Evolutionary conservation across 2,329 filamentous ascomycete genomes (phyloP).

Genomic region (Fusarium mundagurra): DNA sequence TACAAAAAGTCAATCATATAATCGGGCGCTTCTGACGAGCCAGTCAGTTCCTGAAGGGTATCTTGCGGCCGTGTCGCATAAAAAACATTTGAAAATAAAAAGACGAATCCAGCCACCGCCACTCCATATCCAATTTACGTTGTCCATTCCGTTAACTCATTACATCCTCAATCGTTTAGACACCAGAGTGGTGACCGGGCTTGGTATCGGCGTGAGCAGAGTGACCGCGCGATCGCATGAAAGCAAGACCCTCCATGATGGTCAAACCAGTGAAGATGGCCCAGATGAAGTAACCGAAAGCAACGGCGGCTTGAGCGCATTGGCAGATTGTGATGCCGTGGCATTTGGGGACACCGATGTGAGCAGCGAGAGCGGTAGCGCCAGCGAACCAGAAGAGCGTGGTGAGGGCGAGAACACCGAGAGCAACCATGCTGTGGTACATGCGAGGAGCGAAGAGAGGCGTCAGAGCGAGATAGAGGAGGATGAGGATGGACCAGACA

Average conservation of each 20-base stretch:
- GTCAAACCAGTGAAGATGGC: slow-evolving; percentile 59
- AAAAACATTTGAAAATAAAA: not conserved
- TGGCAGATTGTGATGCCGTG: slow-evolving; percentile 67
- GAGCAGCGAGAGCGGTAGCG: slow-evolving; percentile 78
- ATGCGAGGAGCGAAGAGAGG: slow-evolving; percentile 69
- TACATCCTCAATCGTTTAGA: slow-evolving; percentile 5
- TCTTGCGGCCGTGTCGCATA: slow-evolving; percentile 38
- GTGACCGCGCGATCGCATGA: slow-evolving; percentile 53
- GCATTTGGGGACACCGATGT: slow-evolving; percentile 64
- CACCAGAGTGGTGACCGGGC: slow-evolving; percentile 31
- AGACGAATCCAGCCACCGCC: not conserved
- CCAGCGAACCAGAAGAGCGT: slow-evolving; percentile 92
- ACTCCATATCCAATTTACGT: not conserved
- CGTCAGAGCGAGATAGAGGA: slow-evolving; percentile 75
- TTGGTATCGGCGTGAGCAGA: slow-evolving; percentile 46
- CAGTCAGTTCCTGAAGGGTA: slow-evolving; percentile 33
- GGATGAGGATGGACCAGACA: slow-evolving; percentile 78
- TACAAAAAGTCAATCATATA: slow-evolving; percentile 18
- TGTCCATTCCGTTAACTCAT: not conserved
- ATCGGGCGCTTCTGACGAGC: slow-evolving; percentile 11
- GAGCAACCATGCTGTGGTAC: slow-evolving; percentile 72
- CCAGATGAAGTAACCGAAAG: slow-evolving; percentile 74
- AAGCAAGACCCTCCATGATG: slow-evolving; percentile 57
- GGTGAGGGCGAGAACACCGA: slow-evolving; percentile 76
- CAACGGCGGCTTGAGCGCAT: slow-evolving; percentile 69